A percentile compares a stretch with the other conserved stretches of the same genome.
Conservation (phyloP, 2,329 filamentous ascomycete genomes). For the Pseudocercospora crystallina region DNA sequence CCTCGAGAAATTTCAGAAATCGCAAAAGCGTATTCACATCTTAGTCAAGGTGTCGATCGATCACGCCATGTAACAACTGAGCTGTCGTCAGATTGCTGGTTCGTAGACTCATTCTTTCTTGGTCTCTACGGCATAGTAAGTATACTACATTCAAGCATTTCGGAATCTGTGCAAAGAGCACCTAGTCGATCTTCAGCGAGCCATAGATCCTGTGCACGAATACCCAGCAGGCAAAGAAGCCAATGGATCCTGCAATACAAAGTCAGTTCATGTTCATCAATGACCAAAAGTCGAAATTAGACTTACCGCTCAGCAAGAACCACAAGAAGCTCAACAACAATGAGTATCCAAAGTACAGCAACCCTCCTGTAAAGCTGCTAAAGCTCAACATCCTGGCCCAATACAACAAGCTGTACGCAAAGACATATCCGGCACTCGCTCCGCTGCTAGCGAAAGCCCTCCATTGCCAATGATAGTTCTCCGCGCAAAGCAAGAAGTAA, state of each 20-base stretch:
- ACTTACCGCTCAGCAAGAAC: constrained; percentile 89
- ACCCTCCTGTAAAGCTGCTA: constrained; percentile 77
- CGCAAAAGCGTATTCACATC: too few relatives aligned
- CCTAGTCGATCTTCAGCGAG: constrained; percentile 96
- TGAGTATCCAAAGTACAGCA: constrained; percentile 93
- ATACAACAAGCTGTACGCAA: constrained; percentile 86
- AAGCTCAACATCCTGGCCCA: constrained; percentile 86
- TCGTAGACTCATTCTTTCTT: too few relatives aligned
- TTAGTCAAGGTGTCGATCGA: too few relatives aligned
- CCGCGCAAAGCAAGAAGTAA: constrained; percentile 91
- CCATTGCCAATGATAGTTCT: constrained; percentile 99
- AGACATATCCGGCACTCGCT: constrained; percentile 87
- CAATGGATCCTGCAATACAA: constrained; percentile 72
- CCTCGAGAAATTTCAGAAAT: too few relatives aligned
- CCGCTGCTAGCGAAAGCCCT: constrained; percentile 88
- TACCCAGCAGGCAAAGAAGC: constrained; percentile 91
- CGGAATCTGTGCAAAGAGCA: background rate
- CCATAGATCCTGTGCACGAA: constrained; percentile 93
- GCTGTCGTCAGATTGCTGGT: too few relatives aligned
- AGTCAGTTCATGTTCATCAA: constrained; percentile 15
- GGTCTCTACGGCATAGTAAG: background rate
- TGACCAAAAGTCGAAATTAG: background rate
- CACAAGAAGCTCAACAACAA: constrained; percentile 85
- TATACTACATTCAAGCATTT: background rate
- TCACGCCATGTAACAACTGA: too few relatives aligned